Percentiles rank a stretch among this genome's conserved stretches.
Conservation (phyloP, 306 rosid genomes). For the Inga oerstediana region DNA sequence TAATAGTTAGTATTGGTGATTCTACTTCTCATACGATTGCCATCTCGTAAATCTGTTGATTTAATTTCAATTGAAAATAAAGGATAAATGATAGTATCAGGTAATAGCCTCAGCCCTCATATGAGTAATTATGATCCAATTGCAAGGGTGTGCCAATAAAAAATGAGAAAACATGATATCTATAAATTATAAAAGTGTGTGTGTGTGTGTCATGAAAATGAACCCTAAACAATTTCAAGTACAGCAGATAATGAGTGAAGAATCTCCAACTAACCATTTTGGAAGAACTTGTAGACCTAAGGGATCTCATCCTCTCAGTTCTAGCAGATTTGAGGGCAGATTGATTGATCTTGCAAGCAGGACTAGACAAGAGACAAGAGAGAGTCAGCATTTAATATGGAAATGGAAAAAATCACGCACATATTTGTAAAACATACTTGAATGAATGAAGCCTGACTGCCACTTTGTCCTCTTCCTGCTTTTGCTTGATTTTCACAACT, state of each 20-base stretch:
- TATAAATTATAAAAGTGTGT: not conserved
- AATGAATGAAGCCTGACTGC: constrained; percentile 71
- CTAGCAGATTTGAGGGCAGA: constrained; percentile 45
- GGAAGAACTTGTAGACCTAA: constrained; percentile 60
- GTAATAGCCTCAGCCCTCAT: not conserved
- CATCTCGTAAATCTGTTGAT: not conserved
- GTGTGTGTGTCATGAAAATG: not conserved
- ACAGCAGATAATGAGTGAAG: constrained; percentile 25
- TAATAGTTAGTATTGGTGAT: not conserved
- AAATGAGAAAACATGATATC: not conserved
- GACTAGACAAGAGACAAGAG: constrained; percentile 41
- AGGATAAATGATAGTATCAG: not conserved
- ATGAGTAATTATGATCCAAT: not conserved
- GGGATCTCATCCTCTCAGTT: constrained; percentile 69
- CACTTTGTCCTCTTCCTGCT: constrained; percentile 82
- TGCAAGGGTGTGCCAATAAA: not conserved
- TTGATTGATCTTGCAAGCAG: constrained; percentile 44
- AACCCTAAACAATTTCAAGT: not conserved
- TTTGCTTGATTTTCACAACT: constrained; percentile 61
- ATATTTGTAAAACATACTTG: constrained; percentile 54
- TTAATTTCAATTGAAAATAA: not conserved
- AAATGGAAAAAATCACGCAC: constrained; percentile 22
- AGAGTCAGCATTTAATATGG: constrained; percentile 16
- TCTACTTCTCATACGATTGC: not conserved
- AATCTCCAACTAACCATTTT: constrained; percentile 50